Percentiles rank a stretch among this genome's conserved stretches.
Evolutionary conservation across 352 stramenopile genomes (phyloP).

Genomic region (Nothophytophthora sp.): DNA sequence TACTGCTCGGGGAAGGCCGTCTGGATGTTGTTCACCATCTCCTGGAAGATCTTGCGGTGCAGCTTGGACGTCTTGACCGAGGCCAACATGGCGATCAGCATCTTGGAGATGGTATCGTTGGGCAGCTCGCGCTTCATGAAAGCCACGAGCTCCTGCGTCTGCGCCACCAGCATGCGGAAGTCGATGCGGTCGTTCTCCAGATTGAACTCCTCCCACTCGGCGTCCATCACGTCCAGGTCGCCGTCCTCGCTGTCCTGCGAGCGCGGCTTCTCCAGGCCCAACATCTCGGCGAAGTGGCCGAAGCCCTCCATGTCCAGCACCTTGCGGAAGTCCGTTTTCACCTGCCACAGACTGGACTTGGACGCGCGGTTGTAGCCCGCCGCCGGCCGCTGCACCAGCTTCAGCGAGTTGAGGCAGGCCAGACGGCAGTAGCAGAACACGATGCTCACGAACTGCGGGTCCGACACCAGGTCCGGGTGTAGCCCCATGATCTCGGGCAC

Average conservation of each 20-base stretch:
- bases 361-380: slow-evolving; percentile 44
- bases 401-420: slow-evolving; percentile 83
- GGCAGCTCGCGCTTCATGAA: slow-evolving; percentile 67
- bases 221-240: slow-evolving; percentile 49
- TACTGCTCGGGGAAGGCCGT: slow-evolving; percentile 68
- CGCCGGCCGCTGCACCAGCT: slow-evolving; percentile 64
- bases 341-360: slow-evolving; percentile 81
- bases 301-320: slow-evolving; percentile 81
- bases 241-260: slow-evolving; percentile 16
- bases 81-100: slow-evolving; percentile 83
- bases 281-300: slow-evolving; percentile 70
- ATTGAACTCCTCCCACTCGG: slow-evolving; percentile 88
- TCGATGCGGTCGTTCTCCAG: slow-evolving; percentile 87
- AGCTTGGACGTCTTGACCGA: slow-evolving; percentile 87
- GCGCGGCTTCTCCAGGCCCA: slow-evolving; percentile 55
- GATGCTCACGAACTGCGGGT: slow-evolving; percentile 77
- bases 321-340: slow-evolving; percentile 82
- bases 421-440: slow-evolving; percentile 84
- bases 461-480: slow-evolving; percentile 69
- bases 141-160: slow-evolving; percentile 62
- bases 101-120: slow-evolving; percentile 82
- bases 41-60: slow-evolving; percentile 88
- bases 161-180: slow-evolving; percentile 75
- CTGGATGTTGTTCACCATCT: slow-evolving; percentile 88
- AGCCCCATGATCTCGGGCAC: slow-evolving; percentile 79